Base-by-base conservation (phyloP, 2,329 filamentous ascomycete species). In the Cladobotryum mycophilum region DNA sequence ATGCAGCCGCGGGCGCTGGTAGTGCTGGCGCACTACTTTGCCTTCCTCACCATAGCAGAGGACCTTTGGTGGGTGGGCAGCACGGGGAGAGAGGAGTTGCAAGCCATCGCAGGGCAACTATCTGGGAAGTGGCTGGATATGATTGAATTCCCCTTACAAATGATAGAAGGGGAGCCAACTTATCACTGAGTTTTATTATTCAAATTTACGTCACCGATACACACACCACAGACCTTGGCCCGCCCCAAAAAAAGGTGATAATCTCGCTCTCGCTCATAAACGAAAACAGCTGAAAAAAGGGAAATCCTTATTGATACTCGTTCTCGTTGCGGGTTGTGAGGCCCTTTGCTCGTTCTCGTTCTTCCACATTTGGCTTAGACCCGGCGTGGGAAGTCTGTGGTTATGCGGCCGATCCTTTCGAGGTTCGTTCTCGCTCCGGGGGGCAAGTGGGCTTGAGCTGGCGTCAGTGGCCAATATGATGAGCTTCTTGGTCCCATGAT, bases 1-100 rank as follows among this genome's bases (percentile, higher is more conserved):
- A 20, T 9, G 2, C 49, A 49, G 2, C 54, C 54, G 41, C 41
- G 54, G 11, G 54, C 52, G 6, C 13, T 56, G 15, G 54, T 52
- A 12, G 30, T 54, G 13, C 22, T 56, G 47, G 54, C 54, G 5
- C 53, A 56, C 35, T 56, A 56, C 35, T 56, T 56, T 45, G 49
- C 54, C 12, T 41, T 54, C 11, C 46, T 56, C 3, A 35, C 46
- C 6, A 41, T 52, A 12, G 46, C 35, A 12, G 15, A 46, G 14
- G 45, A 48, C 11, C 7, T 44, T 12, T 56, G 54, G 54, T 56
- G 49, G 47, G 47, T 56, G 41, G 54, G 52, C 8, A 43, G 41
- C 11, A 47, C 50, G 13, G 49, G 48, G 6, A 35, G 18, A 20
- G 36, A 45, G 3, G 54, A 56, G 20, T 49, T 56, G 15, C 43